Evolutionary conservation across 164 flowering plant genomes (phyloP).

Genomic region (Tetrastigma voinierianum): DNA sequence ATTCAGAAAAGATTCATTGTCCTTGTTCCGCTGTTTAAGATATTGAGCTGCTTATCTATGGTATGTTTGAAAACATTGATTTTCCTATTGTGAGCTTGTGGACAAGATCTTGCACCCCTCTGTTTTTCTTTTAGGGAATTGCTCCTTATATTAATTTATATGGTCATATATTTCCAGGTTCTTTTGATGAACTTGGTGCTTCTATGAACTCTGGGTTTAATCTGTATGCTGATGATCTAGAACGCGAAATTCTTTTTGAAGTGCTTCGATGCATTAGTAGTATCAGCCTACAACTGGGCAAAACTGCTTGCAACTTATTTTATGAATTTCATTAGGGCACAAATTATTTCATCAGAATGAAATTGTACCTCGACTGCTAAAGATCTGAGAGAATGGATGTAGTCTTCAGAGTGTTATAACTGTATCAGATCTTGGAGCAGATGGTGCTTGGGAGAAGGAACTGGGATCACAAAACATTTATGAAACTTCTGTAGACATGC

Average conservation of each 20-base stretch:
- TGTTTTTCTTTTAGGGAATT: conserved; percentile 27
- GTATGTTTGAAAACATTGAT: conserved; percentile 35
- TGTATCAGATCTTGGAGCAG: conserved; percentile 51
- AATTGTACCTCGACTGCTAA: conserved; percentile 52
- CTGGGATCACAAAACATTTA: conserved; percentile 61
- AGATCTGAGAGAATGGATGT: conserved; percentile 69
- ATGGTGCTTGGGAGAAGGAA: conserved; percentile 61
- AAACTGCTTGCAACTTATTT: conserved; percentile 58
- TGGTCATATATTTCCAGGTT: conserved; percentile 35
- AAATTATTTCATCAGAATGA: conserved; percentile 57
- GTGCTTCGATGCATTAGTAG: conserved; percentile 53
- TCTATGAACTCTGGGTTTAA: conserved; percentile 35
- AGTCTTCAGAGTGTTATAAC: too few species aligned
- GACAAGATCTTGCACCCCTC: conserved; percentile 13
- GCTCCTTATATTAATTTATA: neutral
- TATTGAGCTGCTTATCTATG: conserved; percentile 64
- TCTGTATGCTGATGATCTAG: conserved; percentile 40
- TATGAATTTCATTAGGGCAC: conserved; percentile 59
- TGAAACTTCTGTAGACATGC: conserved; percentile 77
- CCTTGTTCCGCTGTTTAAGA: conserved; percentile 72
- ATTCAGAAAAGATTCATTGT: conserved; percentile 66
- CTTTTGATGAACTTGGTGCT: conserved; percentile 46
- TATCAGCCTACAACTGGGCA: conserved; percentile 71
- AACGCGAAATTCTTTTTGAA: conserved; percentile 57
- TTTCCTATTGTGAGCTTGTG: neutral